Evolutionary conservation across 2,329 filamentous ascomycete species (phyloP), one percentile per base, ranked within the genome.

Genomic region (Clonostachys rhizophaga): DNA sequence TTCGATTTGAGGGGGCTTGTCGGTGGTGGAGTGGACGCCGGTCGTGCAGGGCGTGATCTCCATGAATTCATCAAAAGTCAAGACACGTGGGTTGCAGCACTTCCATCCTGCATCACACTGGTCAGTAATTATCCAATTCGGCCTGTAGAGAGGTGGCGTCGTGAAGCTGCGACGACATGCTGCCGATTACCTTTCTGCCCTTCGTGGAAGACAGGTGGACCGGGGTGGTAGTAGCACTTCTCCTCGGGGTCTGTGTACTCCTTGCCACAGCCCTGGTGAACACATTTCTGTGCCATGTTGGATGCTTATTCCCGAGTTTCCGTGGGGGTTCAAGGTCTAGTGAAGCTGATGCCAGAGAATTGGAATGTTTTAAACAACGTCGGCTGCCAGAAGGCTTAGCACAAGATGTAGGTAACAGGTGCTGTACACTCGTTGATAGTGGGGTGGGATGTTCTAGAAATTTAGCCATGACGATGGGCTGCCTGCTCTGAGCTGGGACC

Each of bases 1-100:
- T 58, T 84, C 82, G 49, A 84, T 69, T 58, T 75, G 69, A 16
- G 79, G 81, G 3, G 81, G 81, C 47, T 76, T 64, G 58, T 96
- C 92, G 52, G 94, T 87, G 12, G 89, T 91, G 49, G 89, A 94
- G 74, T 99, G 94, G 59, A 86, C 91, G 60, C 94, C 94, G 12
- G 85, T 88, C 24, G 94, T 96, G 77, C 94, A 99, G 36, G 94
- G 92, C 44, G 88, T 76, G 58, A 99, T 97, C 50, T 76, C 68
- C 68, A 99, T 89, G 76, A 99, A 99, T 71, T 99, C 94, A 70
- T 99, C 94, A 65, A 99, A 99, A 50, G 91, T 96, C 58, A 99
- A 77, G 58, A 97, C 91, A 61, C 94, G 87, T 48, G 91, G 87
- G 72, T 96, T 97, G 81, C 94, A 99, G 76, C 94, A 99, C 74